phyloP scores from a whole-genome alignment of 2,329 filamentous ascomycete genomes.

The Ploettnerulaceae sp. region DNA sequence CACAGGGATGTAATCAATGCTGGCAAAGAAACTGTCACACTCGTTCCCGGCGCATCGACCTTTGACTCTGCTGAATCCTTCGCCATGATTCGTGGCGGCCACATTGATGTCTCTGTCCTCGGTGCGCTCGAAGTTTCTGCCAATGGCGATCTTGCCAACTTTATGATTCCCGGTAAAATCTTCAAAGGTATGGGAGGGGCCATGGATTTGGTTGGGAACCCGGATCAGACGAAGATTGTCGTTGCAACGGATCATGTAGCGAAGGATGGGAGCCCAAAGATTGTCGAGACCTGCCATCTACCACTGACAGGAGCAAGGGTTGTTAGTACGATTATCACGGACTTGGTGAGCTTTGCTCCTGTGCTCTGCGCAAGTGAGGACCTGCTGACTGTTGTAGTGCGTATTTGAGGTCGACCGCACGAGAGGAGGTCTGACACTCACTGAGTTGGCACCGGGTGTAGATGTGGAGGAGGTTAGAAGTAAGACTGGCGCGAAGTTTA shows the following conservation, averaged over 20 bases:
- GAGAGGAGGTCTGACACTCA: conserved; percentile 59
- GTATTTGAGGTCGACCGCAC: conserved; percentile 65
- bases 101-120: conserved; percentile 78
- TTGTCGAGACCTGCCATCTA: conserved; percentile 58
- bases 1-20: conserved; percentile 72
- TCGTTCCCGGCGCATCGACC: conserved; percentile 68
- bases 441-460: conserved; percentile 65
- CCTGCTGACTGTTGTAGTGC: conserved; percentile 41
- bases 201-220: conserved; percentile 69
- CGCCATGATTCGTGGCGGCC: conserved; percentile 80
- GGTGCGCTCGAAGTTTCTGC: conserved; percentile 69
- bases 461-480: conserved; percentile 61
- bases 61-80: conserved; percentile 82
- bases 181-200: conserved; percentile 84
- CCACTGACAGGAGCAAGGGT: conserved; percentile 61
- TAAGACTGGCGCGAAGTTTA: conserved; percentile 67
- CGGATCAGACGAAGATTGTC: conserved; percentile 66
- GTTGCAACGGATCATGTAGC: conserved; percentile 66
- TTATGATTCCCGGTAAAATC: conserved; percentile 84
- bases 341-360: conserved; percentile 48
- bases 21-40: conserved; percentile 81
- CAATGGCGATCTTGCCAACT: conserved; percentile 76
- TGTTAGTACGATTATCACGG: conserved; percentile 69
- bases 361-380: background rate
- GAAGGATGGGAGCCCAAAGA: conserved; percentile 63